These are phyloP conservation scores for Dillenia suffruticosa DNA, from an alignment of 164 flowering plant genomes.

Conservation along the genomic window DNA sequence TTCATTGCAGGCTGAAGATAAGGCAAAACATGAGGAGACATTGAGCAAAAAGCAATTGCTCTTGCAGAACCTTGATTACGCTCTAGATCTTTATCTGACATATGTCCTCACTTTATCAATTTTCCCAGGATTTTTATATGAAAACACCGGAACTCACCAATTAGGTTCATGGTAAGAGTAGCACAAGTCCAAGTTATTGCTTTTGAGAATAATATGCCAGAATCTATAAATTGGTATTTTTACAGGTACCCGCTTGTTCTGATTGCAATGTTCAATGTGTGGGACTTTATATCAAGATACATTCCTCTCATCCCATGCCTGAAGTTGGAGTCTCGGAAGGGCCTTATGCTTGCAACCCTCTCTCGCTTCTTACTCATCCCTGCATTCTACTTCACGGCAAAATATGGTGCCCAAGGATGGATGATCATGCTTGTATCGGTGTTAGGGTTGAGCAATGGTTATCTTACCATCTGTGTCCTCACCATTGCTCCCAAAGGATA, in stretches of 20 bases:
- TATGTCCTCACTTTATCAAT: conserved; percentile 42
- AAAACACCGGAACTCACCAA: conserved; percentile 38
- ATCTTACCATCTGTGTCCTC: conserved; percentile 44
- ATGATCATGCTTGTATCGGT: conserved; percentile 37
- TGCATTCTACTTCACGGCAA: conserved; percentile 49
- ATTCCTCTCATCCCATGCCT: conserved; percentile 25
- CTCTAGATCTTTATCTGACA: conserved; percentile 28
- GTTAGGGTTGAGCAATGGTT: conserved; percentile 39
- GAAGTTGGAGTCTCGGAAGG: conserved; percentile 30
- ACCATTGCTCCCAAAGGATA: conserved; percentile 42
- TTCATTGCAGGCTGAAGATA: conserved; percentile 27
- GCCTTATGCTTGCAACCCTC: conserved; percentile 18
- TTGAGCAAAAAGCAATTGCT: conserved; percentile 29
- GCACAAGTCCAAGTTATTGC: background rate
- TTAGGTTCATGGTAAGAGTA: conserved; percentile 30
- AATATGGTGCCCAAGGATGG: conserved; percentile 46
- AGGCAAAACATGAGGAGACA: conserved; percentile 17
- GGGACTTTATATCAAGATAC: conserved; percentile 40
- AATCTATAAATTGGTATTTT: background rate
- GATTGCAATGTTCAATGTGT: conserved; percentile 50
- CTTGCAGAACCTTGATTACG: conserved; percentile 35
- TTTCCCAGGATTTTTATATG: conserved; percentile 49
- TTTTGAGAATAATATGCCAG: background rate
- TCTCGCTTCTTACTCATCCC: conserved; percentile 37
- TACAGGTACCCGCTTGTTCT: conserved; percentile 44